These are phyloP conservation scores for Didymellaceae sp. DNA, from an alignment of 2,329 filamentous ascomycete species.

Conservation along the genomic window DNA sequence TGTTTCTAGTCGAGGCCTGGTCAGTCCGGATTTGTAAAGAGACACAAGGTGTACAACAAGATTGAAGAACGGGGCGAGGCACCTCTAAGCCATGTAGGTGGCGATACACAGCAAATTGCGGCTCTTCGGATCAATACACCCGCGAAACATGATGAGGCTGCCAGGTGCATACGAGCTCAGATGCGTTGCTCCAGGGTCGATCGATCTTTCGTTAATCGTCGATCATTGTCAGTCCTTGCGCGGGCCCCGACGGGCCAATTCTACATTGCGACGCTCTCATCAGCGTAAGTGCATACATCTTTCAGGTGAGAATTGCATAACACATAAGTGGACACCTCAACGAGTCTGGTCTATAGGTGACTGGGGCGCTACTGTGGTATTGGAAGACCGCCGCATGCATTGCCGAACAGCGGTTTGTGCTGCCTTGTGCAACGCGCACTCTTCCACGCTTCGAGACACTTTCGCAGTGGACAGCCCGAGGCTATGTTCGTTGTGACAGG, in stretches of 20 bases:
- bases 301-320: not conserved
- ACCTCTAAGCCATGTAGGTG: constrained; percentile 8
- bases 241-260: not conserved
- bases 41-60: not conserved
- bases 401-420: constrained; percentile 27
- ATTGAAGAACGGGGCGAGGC: constrained; percentile 7
- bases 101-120: constrained; percentile 10
- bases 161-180: not conserved
- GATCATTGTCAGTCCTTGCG: not conserved
- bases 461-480: constrained; percentile 18
- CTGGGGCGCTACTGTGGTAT: constrained; percentile 4
- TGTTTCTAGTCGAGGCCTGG: not conserved
- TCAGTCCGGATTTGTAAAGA: not conserved
- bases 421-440: constrained; percentile 24
- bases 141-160: constrained; percentile 8
- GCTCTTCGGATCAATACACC: constrained; percentile 12
- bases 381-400: constrained; percentile 15
- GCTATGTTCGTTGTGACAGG: constrained; percentile 16
- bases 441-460: constrained; percentile 25
- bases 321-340: not conserved
- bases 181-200: not conserved
- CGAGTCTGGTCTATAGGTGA: constrained; percentile 1
- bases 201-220: constrained; percentile 13
- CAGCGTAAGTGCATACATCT: not conserved
- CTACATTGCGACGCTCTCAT: not conserved